A percentile compares a stretch with the other conserved stretches of the same genome.
phyloP scores from a whole-genome alignment of 192 early-diverging fungal species.

The Martensiomyces pterosporus region DNA sequence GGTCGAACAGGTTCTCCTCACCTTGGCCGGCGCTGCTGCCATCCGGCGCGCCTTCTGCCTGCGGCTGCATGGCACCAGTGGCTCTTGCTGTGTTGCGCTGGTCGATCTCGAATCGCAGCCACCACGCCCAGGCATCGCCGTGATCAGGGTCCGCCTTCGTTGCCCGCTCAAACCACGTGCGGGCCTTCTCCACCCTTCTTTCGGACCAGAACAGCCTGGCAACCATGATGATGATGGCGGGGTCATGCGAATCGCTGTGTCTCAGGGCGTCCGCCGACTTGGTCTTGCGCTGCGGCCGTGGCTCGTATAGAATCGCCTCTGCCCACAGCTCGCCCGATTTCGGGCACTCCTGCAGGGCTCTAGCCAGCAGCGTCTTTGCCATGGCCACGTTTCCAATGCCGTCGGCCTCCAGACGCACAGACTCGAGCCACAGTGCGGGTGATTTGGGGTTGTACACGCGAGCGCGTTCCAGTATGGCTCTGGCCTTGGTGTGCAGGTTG shows the following conservation, averaged over 20 bases:
- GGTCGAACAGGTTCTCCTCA: slow-evolving; percentile 27
- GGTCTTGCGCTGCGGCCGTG: slow-evolving; percentile 81
- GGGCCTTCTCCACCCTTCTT: slow-evolving; percentile 87
- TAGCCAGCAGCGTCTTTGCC: slow-evolving; percentile 73
- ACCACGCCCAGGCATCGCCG: slow-evolving; percentile 96
- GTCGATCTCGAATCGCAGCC: slow-evolving; percentile 82
- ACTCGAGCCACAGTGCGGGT: slow-evolving; percentile 82
- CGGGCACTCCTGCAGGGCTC: slow-evolving; percentile 93
- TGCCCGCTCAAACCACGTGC: slow-evolving; percentile 87
- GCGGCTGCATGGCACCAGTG: no score
- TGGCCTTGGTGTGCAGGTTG: slow-evolving; percentile 63
- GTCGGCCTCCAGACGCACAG: slow-evolving; percentile 68
- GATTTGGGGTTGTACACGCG: slow-evolving; percentile 78
- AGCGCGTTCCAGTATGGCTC: slow-evolving; percentile 80
- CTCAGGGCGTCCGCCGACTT: slow-evolving; percentile 87
- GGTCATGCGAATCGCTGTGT: slow-evolving; percentile 77
- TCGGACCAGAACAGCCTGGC: slow-evolving; percentile 93
- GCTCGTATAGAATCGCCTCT: slow-evolving; percentile 79
- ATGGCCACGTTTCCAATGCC: slow-evolving; percentile 54
- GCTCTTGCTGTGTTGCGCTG: no score
- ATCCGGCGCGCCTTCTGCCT: no score
- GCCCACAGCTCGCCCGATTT: slow-evolving; percentile 82
- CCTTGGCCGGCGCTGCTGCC: background rate
- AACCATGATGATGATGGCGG: slow-evolving; percentile 71
- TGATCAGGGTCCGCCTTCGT: slow-evolving; percentile 76